These are phyloP conservation scores for Chimonanthus salicifolius DNA, from an alignment of 164 flowering plant genomes.

Conservation along the genomic window DNA sequence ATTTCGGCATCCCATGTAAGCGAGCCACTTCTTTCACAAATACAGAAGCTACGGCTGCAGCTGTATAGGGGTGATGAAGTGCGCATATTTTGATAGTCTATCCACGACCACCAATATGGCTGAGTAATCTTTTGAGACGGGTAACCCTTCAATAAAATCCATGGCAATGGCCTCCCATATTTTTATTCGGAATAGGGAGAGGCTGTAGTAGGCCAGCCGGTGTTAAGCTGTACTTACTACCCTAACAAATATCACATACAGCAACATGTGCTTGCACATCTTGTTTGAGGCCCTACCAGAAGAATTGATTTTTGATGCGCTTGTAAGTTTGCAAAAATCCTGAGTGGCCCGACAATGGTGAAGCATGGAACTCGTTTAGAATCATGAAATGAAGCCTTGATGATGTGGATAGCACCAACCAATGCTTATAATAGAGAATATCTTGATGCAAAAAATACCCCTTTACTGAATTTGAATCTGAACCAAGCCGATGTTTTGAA, in stretches of 20 bases:
- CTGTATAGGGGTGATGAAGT: background rate
- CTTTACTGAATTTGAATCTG: no score
- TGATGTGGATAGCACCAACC: no score
- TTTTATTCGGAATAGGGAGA: background rate
- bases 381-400: no score
- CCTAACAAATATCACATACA: background rate
- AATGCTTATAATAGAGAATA: no score
- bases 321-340: background rate
- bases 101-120: conserved; percentile 1
- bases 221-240: background rate
- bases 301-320: background rate
- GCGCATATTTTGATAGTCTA: background rate
- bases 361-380: background rate
- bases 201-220: background rate
- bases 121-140: background rate
- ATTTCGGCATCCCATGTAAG: background rate
- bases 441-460: no score
- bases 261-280: background rate
- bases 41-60: background rate
- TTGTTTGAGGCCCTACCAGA: background rate
- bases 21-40: background rate
- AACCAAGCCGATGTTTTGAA: no score
- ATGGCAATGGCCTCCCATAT: background rate
- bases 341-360: background rate
- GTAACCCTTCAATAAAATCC: conserved; percentile 5